A percentile compares a stretch with the other conserved stretches of the same genome.
phyloP scores from a whole-genome alignment of 2,329 filamentous ascomycete species.

The Bipolaris bicolor region DNA sequence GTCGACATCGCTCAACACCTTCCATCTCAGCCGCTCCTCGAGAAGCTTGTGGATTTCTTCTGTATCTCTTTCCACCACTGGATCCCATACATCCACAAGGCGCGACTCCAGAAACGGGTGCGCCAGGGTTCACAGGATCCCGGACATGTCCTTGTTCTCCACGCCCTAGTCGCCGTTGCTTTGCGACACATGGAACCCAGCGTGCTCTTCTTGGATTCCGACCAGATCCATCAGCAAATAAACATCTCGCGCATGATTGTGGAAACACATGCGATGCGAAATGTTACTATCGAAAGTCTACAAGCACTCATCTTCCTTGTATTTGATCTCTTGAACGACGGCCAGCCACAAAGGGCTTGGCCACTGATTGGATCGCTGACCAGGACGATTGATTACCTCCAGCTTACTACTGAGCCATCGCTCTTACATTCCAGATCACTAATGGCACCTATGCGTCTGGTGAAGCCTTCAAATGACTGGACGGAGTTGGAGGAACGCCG shows the following conservation, averaged over 20 bases:
- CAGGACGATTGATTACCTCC: constrained; percentile 43
- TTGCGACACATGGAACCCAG: constrained; percentile 39
- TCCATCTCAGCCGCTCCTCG: constrained; percentile 33
- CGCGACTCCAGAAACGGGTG: constrained; percentile 35
- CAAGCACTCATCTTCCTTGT: constrained; percentile 42
- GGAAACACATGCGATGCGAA: constrained; percentile 35
- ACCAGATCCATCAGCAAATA: constrained; percentile 35
- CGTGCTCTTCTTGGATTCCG: constrained; percentile 31
- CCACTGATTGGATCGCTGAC: constrained; percentile 44
- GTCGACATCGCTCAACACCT: constrained; percentile 36
- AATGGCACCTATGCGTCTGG: constrained; percentile 38
- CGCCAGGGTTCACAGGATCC: constrained; percentile 21
- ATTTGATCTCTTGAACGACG: constrained; percentile 44
- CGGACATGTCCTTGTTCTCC: constrained; percentile 33
- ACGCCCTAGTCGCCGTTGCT: constrained; percentile 36
- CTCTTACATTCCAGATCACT: constrained; percentile 33
- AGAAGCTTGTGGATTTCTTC: constrained; percentile 40
- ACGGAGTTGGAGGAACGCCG: constrained; percentile 42
- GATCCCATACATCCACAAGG: constrained; percentile 44
- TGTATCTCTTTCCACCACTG: constrained; percentile 45
- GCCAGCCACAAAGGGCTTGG: constrained; percentile 38
- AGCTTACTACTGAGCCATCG: constrained; percentile 39
- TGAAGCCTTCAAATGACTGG: constrained; percentile 38
- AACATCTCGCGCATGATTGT: constrained; percentile 39
- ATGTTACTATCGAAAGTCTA: constrained; percentile 38